A percentile compares a stretch with the other conserved stretches of the same genome.
Evolutionary conservation across 495 filamentous ascomycete species (phyloP).

Genomic region (Podospora sp.): DNA sequence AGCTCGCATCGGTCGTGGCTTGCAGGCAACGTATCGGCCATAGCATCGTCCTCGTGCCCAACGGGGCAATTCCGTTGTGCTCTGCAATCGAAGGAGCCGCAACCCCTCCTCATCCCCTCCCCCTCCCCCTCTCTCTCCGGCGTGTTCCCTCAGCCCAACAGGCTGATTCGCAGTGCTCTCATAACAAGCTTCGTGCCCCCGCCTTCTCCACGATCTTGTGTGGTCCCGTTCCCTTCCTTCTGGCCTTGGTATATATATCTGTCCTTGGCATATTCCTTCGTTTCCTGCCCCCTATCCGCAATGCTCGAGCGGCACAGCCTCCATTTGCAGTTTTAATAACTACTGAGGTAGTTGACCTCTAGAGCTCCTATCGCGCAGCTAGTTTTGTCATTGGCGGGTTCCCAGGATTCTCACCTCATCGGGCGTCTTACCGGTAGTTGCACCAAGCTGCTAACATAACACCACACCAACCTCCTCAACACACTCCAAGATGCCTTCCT

Average conservation of each 20-base stretch:
- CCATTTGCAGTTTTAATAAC: not conserved
- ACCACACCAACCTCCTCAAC: not conserved
- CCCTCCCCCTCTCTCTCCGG: slow-evolving; percentile 17
- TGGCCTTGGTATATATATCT: not conserved
- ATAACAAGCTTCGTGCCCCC: not conserved
- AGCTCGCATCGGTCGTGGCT: not conserved
- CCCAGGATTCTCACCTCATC: not conserved
- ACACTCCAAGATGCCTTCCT: not conserved
- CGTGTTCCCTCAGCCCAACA: slow-evolving; percentile 5
- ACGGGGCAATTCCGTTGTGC: not conserved
- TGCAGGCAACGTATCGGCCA: not conserved
- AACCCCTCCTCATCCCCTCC: slow-evolving; percentile 3
- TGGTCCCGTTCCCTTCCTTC: not conserved
- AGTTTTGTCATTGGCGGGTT: not conserved
- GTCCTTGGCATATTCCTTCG: not conserved
- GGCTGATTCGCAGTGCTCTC: not conserved
- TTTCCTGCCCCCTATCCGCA: not conserved
- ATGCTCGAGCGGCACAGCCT: not conserved
- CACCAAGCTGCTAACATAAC: not conserved
- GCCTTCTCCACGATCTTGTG: not conserved
- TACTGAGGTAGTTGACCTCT: not conserved
- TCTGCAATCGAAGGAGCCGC: not conserved
- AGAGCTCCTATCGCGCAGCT: not conserved
- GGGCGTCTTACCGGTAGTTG: not conserved
- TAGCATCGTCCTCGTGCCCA: not conserved